phyloP scores from a whole-genome alignment of 768 basidiomycete species.

The Lactifluus piperatus region DNA sequence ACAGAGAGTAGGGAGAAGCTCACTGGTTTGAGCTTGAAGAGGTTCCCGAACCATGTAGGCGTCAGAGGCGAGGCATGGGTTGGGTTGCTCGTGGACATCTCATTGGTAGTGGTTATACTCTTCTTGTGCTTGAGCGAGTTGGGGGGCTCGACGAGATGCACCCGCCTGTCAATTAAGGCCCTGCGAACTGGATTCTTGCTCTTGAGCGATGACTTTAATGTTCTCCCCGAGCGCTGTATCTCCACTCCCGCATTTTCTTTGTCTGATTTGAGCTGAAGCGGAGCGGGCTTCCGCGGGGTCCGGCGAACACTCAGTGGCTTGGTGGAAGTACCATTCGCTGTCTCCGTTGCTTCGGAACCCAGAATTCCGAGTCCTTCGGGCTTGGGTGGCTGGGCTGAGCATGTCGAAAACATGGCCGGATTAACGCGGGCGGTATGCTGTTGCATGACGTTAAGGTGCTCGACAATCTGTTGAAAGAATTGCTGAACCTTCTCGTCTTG shows the following conservation, averaged over 20 bases:
- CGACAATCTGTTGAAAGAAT: conserved; percentile 80
- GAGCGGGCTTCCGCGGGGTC: conserved; percentile 16
- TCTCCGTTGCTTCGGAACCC: conserved; percentile 2
- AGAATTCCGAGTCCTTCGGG: conserved; percentile 11
- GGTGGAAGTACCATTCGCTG: conserved; percentile 23
- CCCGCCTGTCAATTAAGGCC: conserved; percentile 28
- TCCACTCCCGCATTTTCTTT: conserved; percentile 47
- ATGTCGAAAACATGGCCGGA: neutral
- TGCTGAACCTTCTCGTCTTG: conserved; percentile 70
- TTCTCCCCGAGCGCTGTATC: neutral
- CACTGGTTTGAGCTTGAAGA: conserved; percentile 79
- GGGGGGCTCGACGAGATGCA: conserved; percentile 47
- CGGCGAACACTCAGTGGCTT: conserved; percentile 38
- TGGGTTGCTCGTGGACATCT: conserved; percentile 22
- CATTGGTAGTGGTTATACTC: conserved; percentile 20
- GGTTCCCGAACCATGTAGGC: conserved; percentile 71
- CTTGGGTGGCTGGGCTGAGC: neutral
- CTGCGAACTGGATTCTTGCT: conserved; percentile 22
- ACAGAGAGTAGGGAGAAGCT: conserved; percentile 49
- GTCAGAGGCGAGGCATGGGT: conserved; percentile 40
- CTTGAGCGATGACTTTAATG: conserved; percentile 38
- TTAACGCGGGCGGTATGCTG: conserved; percentile 31
- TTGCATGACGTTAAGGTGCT: conserved; percentile 70
- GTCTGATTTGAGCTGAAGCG: conserved; percentile 28
- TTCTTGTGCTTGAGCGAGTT: conserved; percentile 29